Percentiles rank a stretch among this genome's conserved stretches.
Conservation (phyloP, 1,139 yeast genomes). For the Zygosaccharomyces sapae region DNA sequence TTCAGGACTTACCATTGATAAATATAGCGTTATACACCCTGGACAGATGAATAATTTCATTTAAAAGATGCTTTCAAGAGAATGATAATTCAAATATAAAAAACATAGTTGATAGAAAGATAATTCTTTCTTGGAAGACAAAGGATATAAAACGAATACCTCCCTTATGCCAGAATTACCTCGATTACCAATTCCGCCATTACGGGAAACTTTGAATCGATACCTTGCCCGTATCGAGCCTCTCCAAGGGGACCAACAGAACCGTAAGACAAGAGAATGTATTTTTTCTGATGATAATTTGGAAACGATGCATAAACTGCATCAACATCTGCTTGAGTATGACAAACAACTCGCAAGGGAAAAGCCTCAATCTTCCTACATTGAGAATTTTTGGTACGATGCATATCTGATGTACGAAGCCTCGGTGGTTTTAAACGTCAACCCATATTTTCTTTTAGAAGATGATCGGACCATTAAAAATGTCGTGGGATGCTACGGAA, state of each 20-base stretch:
- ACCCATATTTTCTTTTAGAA: constrained; percentile 82
- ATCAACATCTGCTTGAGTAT: constrained; percentile 30
- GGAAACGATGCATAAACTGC: constrained; percentile 42
- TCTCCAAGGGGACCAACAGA: constrained; percentile 69
- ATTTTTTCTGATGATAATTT: constrained; percentile 50
- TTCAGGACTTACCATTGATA: neutral
- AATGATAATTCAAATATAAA: neutral
- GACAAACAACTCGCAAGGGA: constrained; percentile 61
- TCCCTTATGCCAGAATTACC: constrained; percentile 6
- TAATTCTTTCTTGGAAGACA: neutral
- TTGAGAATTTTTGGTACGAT: constrained; percentile 93
- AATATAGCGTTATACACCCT: neutral
- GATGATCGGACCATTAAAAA: constrained; percentile 81
- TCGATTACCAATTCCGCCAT: constrained; percentile 68
- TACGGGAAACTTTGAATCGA: constrained; percentile 57
- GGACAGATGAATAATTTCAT: constrained; percentile 4
- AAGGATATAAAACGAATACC: neutral
- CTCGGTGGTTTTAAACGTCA: constrained; percentile 81
- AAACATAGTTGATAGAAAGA: neutral
- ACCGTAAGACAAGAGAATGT: constrained; percentile 55
- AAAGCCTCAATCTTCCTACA: constrained; percentile 67
- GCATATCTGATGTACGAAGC: constrained; percentile 81
- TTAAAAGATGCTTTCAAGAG: neutral
- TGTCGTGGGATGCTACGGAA: constrained; percentile 34
- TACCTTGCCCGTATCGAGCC: constrained; percentile 70